These are phyloP conservation scores for Penicillium sp. DNA, from an alignment of 2,329 filamentous ascomycete species.

Conservation along the genomic window DNA sequence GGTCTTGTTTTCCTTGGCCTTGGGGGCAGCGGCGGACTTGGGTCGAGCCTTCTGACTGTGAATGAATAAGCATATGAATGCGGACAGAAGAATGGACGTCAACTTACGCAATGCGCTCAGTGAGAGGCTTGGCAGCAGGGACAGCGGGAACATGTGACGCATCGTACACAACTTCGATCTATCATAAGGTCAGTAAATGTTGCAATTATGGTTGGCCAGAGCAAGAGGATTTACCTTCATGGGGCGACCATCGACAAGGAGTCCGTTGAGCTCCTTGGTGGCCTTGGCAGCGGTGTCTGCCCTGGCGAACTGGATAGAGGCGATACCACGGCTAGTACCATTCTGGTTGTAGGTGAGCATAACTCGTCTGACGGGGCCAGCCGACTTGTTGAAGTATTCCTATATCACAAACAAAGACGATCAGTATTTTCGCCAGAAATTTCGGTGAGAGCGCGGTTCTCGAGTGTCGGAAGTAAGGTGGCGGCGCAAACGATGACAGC, in stretches of 20 bases:
- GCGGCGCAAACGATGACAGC: slow-evolving; percentile 27
- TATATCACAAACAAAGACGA: slow-evolving; percentile 56
- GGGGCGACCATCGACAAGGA: slow-evolving; percentile 82
- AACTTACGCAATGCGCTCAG: slow-evolving; percentile 75
- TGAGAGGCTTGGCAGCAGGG: slow-evolving; percentile 68
- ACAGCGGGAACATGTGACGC: slow-evolving; percentile 69
- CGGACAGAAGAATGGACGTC: neutral
- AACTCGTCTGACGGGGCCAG: slow-evolving; percentile 87
- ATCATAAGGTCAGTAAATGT: slow-evolving; percentile 8
- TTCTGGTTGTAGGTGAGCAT: slow-evolving; percentile 90
- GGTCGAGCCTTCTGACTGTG: slow-evolving; percentile 66
- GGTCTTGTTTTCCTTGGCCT: slow-evolving; percentile 50
- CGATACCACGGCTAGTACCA: slow-evolving; percentile 86
- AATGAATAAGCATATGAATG: slow-evolving; percentile 24
- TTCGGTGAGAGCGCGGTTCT: slow-evolving; percentile 22
- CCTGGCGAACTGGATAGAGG: slow-evolving; percentile 81
- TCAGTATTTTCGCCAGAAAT: slow-evolving; percentile 44
- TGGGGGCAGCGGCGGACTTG: slow-evolving; percentile 75
- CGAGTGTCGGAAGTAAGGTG: slow-evolving; percentile 24
- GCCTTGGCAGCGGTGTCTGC: slow-evolving; percentile 80
- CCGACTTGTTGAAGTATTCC: slow-evolving; percentile 91
- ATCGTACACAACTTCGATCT: slow-evolving; percentile 90
- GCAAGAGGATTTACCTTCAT: slow-evolving; percentile 69
- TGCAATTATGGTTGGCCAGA: slow-evolving; percentile 12
- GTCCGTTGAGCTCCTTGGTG: slow-evolving; percentile 77